phyloP scores from a whole-genome alignment of 305 asterid genomes.

The Andrographis paniculata region DNA sequence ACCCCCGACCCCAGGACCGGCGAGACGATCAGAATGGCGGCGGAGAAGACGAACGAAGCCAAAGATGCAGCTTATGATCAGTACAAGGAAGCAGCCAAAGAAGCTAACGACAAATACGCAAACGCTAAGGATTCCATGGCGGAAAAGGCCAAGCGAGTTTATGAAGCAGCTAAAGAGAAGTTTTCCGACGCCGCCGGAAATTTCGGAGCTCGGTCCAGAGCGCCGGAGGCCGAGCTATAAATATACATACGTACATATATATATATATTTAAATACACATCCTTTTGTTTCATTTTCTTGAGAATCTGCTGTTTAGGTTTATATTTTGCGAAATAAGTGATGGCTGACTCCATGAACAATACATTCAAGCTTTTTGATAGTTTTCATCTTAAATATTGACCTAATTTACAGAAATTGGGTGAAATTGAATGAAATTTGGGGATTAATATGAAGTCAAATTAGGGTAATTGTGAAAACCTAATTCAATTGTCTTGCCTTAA shows the following conservation, averaged over 20 bases:
- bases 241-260: background rate
- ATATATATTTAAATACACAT: no score
- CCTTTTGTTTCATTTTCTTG: constrained; percentile 5
- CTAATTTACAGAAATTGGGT: constrained; percentile 3
- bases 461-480: no score
- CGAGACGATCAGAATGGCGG: constrained; percentile 18
- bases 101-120: constrained; percentile 21
- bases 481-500: constrained; percentile 3
- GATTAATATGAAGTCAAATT: constrained; percentile 1
- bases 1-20: constrained; percentile 2
- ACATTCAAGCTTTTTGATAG: no score
- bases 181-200: constrained; percentile 41
- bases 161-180: constrained; percentile 43
- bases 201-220: constrained; percentile 26
- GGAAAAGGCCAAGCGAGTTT: constrained; percentile 24
- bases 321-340: no score
- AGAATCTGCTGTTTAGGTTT: no score
- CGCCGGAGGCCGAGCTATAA: constrained; percentile 23
- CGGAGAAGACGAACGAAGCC: constrained; percentile 23
- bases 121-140: constrained; percentile 30
- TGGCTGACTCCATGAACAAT: no score
- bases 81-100: constrained; percentile 26
- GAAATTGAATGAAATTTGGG: background rate
- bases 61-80: constrained; percentile 13
- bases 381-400: constrained; percentile 17